These are phyloP conservation scores for Penicillium psychrosexuale DNA, from an alignment of 2,329 filamentous ascomycete species.

Conservation along the genomic window DNA sequence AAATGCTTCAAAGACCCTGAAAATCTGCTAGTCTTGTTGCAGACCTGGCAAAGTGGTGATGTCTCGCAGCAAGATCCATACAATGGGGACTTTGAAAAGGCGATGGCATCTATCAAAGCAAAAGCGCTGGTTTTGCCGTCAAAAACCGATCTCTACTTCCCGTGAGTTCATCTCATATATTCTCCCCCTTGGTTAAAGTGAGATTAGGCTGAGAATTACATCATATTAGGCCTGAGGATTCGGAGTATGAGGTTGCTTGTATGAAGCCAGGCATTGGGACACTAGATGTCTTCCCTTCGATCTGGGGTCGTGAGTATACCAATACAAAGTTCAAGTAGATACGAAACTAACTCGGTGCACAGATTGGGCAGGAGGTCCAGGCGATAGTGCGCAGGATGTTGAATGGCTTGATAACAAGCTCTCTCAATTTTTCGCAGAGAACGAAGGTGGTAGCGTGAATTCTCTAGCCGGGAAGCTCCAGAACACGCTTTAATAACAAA, in stretches of 20 bases:
- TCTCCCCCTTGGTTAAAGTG: neutral
- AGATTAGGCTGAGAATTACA: neutral
- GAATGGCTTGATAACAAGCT: slow-evolving; percentile 68
- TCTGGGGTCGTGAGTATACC: slow-evolving; percentile 60
- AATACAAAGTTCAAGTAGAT: neutral
- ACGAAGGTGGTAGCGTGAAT: slow-evolving; percentile 2
- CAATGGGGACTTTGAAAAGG: slow-evolving; percentile 62
- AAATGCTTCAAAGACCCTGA: slow-evolving; percentile 57
- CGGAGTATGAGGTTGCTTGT: slow-evolving; percentile 65
- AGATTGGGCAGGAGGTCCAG: slow-evolving; percentile 66
- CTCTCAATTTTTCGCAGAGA: slow-evolving; percentile 49
- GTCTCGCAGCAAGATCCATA: slow-evolving; percentile 67
- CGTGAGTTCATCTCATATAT: slow-evolving; percentile 45
- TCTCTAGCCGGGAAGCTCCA: slow-evolving; percentile 6
- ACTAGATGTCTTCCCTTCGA: slow-evolving; percentile 55
- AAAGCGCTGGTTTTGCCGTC: slow-evolving; percentile 68
- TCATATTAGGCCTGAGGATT: slow-evolving; percentile 64
- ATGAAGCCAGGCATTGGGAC: slow-evolving; percentile 60
- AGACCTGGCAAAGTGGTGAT: slow-evolving; percentile 75
- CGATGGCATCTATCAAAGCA: slow-evolving; percentile 67
- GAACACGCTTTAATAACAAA: neutral
- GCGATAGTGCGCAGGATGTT: slow-evolving; percentile 66
- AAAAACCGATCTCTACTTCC: slow-evolving; percentile 77
- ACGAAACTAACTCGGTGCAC: slow-evolving; percentile 14
- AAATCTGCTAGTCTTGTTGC: slow-evolving; percentile 70